phyloP scores from a whole-genome alignment of 2,329 filamentous ascomycete species.

The Diplocarpon rosae region DNA sequence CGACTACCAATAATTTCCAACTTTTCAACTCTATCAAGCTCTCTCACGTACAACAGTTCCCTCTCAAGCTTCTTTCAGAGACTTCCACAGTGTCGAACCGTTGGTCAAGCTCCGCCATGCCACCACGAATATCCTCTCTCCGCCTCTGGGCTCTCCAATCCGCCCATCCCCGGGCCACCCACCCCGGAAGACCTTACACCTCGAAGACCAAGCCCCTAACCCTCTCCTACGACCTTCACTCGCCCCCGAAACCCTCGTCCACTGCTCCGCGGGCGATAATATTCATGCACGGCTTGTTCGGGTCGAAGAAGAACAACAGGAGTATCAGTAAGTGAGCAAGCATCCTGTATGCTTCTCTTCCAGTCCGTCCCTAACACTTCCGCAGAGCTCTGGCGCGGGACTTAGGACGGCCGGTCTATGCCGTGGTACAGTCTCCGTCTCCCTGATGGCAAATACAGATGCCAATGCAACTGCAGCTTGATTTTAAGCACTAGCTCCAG shows the following conservation, averaged over 20 bases:
- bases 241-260: slow-evolving; percentile 38
- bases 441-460: background rate
- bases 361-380: slow-evolving; percentile 7
- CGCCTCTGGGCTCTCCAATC: background rate
- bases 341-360: background rate
- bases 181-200: slow-evolving; percentile 1
- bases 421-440: slow-evolving; percentile 47
- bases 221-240: slow-evolving; percentile 57
- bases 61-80: background rate
- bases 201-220: slow-evolving; percentile 1
- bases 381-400: slow-evolving; percentile 68
- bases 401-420: slow-evolving; percentile 69
- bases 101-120: slow-evolving; percentile 2
- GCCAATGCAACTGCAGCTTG: no score
- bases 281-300: slow-evolving; percentile 87
- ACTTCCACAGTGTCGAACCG: background rate
- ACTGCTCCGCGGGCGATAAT: slow-evolving; percentile 54
- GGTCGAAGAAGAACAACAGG: slow-evolving; percentile 90
- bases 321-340: slow-evolving; percentile 74
- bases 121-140: slow-evolving; percentile 3
- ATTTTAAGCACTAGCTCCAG: background rate
- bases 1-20: background rate
- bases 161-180: slow-evolving; percentile 6
- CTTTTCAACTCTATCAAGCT: background rate
- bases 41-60: no score